Conservation (phyloP, 2,329 filamentous ascomycete genomes). For the Cylindrodendrum hubeiense region DNA sequence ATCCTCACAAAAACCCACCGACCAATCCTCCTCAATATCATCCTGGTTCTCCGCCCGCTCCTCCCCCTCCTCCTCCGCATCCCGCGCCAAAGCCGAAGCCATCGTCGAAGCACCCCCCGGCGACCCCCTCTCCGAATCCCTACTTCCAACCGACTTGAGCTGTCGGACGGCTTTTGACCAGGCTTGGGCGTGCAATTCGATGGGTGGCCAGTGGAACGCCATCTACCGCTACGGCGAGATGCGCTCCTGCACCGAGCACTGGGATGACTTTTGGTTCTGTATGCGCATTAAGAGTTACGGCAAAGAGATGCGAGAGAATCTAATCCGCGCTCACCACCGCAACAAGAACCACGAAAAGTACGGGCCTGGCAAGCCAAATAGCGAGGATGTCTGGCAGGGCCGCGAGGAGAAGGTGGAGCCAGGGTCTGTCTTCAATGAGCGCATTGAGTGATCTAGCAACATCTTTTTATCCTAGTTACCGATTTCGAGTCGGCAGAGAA, state of each 20-base stretch:
- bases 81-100: constrained; percentile 31
- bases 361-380: constrained; percentile 73
- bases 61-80: constrained; percentile 40
- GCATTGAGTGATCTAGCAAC: constrained; percentile 50
- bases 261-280: constrained; percentile 98
- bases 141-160: constrained; percentile 86
- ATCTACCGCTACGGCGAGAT: constrained; percentile 89
- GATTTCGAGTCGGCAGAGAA: background rate
- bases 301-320: constrained; percentile 69
- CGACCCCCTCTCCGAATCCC: constrained; percentile 71
- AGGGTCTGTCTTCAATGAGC: constrained; percentile 59
- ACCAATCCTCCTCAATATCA: constrained; percentile 46
- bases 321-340: constrained; percentile 76
- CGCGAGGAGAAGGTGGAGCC: constrained; percentile 71
- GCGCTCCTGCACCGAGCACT: constrained; percentile 83
- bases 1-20: constrained; percentile 41
- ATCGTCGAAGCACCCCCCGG: constrained; percentile 43
- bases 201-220: constrained; percentile 91
- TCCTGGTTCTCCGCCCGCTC: constrained; percentile 53
- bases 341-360: constrained; percentile 75
- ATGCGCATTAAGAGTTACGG: constrained; percentile 82
- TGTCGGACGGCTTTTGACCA: constrained; percentile 92
- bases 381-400: constrained; percentile 91
- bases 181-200: constrained; percentile 92
- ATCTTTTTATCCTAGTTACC: background rate